Conservation (phyloP, 495 filamentous ascomycete species). For the Aspergillus incahuasiensis region DNA sequence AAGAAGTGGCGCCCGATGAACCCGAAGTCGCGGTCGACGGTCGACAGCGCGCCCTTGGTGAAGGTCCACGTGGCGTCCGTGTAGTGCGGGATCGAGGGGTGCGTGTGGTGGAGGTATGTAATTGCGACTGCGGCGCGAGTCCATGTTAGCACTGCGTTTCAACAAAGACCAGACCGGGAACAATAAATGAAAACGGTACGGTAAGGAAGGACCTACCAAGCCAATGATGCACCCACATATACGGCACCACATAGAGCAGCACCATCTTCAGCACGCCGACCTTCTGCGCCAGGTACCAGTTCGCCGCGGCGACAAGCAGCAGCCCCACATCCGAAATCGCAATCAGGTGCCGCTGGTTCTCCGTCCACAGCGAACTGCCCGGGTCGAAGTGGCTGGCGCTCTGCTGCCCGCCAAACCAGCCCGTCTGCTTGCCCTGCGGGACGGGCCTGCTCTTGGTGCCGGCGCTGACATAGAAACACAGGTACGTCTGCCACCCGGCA, state of each 20-base stretch:
- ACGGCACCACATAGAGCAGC: conserved; percentile 50
- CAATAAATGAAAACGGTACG: no score
- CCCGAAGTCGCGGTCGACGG: conserved; percentile 84
- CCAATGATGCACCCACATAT: conserved; percentile 61
- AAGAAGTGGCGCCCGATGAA: conserved; percentile 82
- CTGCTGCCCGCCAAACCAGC: conserved; percentile 31
- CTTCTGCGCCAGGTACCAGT: conserved; percentile 39
- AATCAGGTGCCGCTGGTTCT: conserved; percentile 51
- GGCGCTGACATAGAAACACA: conserved; percentile 52
- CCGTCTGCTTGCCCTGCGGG: conserved; percentile 26
- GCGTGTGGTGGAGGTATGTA: conserved; percentile 89
- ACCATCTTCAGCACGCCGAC: conserved; percentile 49
- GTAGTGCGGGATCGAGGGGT: conserved; percentile 83
- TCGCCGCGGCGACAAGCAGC: conserved; percentile 35
- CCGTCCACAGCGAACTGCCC: conserved; percentile 56
- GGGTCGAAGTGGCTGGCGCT: conserved; percentile 55
- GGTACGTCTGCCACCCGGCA: conserved; percentile 53
- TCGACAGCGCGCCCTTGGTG: conserved; percentile 77
- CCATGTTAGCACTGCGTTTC: not conserved
- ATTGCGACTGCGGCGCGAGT: conserved; percentile 57
- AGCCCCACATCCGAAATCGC: conserved; percentile 57
- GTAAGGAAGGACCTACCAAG: conserved; percentile 41
- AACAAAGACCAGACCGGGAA: not conserved
- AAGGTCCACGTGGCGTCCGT: conserved; percentile 72
- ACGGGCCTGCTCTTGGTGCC: conserved; percentile 42